Evolutionary conservation across 441 rosid species (phyloP).

Genomic region (Dalechampia spathulata): DNA sequence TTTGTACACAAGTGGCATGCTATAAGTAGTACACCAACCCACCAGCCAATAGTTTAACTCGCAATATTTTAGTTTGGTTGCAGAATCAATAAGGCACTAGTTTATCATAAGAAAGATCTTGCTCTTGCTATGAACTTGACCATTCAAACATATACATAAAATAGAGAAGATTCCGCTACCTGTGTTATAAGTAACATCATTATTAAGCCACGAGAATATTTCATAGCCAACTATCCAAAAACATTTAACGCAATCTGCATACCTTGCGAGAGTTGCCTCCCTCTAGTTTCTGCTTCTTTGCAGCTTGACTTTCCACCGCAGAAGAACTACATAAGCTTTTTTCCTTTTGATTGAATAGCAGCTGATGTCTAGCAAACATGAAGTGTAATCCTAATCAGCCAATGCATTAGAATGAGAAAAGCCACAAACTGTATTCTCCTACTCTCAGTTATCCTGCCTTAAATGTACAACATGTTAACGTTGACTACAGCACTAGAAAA

Average conservation of each 20-base stretch:
- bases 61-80: constrained; percentile 12
- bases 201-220: not conserved
- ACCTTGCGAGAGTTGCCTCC: constrained; percentile 80
- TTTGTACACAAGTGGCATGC: not conserved
- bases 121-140: not conserved
- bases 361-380: constrained; percentile 40
- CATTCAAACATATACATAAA: not conserved
- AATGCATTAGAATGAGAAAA: constrained; percentile 2
- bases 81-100: no score
- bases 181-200: not conserved
- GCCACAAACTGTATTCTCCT: not conserved
- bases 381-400: constrained; percentile 6
- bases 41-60: not conserved
- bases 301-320: constrained; percentile 69
- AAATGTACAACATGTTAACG: not conserved
- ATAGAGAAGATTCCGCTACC: no score
- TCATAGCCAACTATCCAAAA: not conserved
- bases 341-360: constrained; percentile 30
- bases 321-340: constrained; percentile 41
- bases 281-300: constrained; percentile 93
- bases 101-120: not conserved
- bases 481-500: not conserved
- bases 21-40: not conserved
- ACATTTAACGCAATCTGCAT: constrained; percentile 2
- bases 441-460: not conserved